Evolutionary conservation across 148 eudicot genomes (phyloP).

Genomic region (Vaccinium darrowii): DNA sequence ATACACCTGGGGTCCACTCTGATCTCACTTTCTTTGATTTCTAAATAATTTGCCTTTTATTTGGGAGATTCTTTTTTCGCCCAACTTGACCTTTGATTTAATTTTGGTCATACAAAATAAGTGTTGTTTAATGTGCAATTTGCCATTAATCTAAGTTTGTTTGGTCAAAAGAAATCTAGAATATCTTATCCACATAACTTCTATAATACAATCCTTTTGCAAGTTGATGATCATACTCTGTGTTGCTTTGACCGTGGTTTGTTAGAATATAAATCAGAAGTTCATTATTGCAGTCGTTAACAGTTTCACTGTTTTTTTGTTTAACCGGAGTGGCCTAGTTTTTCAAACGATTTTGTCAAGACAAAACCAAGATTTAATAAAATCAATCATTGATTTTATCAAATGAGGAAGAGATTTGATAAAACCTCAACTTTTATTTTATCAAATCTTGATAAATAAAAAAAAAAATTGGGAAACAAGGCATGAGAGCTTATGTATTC

Average conservation of each 20-base stretch:
- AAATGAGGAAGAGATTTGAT: too few species aligned
- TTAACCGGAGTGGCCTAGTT: too few species aligned
- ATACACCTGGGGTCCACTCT: slow-evolving; percentile 7
- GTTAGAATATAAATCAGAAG: neutral
- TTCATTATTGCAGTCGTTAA: neutral
- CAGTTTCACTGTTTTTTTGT: neutral
- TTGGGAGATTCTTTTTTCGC: neutral
- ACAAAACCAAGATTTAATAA: too few species aligned
- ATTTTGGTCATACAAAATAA: neutral
- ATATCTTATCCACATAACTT: neutral
- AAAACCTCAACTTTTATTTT: too few species aligned
- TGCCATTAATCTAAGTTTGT: neutral
- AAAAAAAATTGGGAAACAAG: too few species aligned
- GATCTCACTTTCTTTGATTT: slow-evolving; percentile 2
- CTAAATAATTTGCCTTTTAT: neutral
- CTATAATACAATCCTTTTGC: neutral
- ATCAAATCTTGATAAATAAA: too few species aligned
- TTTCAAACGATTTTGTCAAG: too few species aligned
- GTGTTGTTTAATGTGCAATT: neutral
- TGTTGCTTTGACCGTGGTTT: neutral
- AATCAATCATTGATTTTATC: too few species aligned
- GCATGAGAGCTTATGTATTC: too few species aligned
- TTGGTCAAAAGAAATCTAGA: slow-evolving; percentile 7
- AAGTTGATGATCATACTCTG: neutral
- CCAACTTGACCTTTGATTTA: neutral